Conservation (phyloP, 345 rosid species). For the Rhodamnia argentea region DNA sequence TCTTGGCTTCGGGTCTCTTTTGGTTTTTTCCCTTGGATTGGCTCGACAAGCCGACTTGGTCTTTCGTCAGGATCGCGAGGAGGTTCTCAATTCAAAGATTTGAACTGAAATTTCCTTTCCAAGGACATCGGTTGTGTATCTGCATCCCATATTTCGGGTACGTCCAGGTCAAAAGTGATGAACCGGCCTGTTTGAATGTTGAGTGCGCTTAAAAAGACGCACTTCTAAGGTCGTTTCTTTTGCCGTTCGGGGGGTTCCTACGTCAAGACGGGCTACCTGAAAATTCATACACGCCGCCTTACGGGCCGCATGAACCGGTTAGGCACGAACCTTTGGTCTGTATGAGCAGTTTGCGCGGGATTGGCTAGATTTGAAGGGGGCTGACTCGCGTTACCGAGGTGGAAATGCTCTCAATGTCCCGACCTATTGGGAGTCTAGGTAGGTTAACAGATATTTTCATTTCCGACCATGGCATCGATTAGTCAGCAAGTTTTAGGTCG, state of each 20-base stretch:
- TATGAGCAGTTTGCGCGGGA: background rate
- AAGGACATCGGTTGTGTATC: background rate
- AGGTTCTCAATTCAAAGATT: background rate
- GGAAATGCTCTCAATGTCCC: background rate
- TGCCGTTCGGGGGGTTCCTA: background rate
- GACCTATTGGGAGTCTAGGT: background rate
- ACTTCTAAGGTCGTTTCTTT: background rate
- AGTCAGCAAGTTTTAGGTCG: background rate
- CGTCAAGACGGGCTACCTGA: background rate
- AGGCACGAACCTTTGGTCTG: background rate
- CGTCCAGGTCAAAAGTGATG: background rate
- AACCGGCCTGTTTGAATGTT: background rate
- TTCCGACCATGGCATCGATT: background rate
- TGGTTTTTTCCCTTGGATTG: background rate
- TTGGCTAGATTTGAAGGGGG: background rate
- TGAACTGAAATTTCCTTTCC: background rate
- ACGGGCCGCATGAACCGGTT: background rate
- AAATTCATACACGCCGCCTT: background rate
- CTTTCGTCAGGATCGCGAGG: background rate
- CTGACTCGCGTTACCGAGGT: accelerated
- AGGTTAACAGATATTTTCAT: background rate
- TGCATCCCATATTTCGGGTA: background rate
- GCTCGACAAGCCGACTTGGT: background rate
- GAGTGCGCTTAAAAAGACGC: background rate
- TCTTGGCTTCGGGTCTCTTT: background rate